Evolutionary conservation across 2,329 filamentous ascomycete species (phyloP), one percentile per base, ranked within the genome.

Genomic region (Remersonia thermophila): DNA sequence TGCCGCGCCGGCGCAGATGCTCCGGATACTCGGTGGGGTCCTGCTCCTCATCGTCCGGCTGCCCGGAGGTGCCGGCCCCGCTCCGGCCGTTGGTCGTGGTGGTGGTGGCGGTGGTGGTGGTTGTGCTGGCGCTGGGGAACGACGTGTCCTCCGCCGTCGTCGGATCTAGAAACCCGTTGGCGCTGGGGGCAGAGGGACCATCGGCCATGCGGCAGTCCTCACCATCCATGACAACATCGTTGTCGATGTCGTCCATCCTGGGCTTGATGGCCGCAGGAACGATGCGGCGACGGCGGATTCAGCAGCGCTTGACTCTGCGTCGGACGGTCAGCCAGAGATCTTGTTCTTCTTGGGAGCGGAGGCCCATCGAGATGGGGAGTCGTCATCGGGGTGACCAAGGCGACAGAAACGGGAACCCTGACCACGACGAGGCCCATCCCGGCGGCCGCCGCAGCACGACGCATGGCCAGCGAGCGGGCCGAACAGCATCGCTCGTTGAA

Each of bases 181-280:
- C 49, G 3, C 56, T 49, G 20, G 20, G 5, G 20, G 9, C 20
- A 5, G 54, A 53, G 31, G 55, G 49, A 13, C 51, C 63, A 46
- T 66, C 63, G 31, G 55, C 51, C 59, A 39, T 30, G 28, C 32
- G 57, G 42, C 62, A 58, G 32, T 68, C 63, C 30, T 62, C 61
- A 32, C 55, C 52, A 34, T 66, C 64, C 59, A 63, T 62, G 38
- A 48, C 38, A 27, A 51, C 45, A 42, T 52, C 51, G 7, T 48
- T 43, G 32, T 51, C 51, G 18, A 25, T 40, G 27, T 43, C 46
- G 29, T 49, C 44, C 47, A 49, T 51, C 31, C 34, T 44, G 35
- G 42, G 28, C 32, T 36, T 32, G 8, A 28, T 30, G 16, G 31
- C 31, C 26, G 18, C 35, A 31, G 27, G 36, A 35, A 20, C 11